Percentiles rank a stretch among this genome's conserved stretches.
Conservation (phyloP, 2,329 filamentous ascomycete genomes). For the Zarea fungicola region DNA sequence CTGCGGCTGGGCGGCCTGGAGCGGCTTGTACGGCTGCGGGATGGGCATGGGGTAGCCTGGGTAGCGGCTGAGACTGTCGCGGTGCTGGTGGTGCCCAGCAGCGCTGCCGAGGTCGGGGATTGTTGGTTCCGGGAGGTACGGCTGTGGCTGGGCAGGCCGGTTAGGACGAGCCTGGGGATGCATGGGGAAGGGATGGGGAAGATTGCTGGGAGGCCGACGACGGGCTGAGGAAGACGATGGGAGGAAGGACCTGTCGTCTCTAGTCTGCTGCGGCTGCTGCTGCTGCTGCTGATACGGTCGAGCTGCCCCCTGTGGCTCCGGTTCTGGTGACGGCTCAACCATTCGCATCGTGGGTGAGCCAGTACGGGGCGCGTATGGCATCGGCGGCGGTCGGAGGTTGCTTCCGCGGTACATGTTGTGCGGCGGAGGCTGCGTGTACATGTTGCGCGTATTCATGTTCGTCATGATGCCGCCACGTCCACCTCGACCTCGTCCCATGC, state of each 20-base stretch:
- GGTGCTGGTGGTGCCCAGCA: background rate
- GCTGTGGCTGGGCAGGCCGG: background rate
- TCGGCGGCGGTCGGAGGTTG: background rate
- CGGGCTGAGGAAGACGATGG: conserved; percentile 12
- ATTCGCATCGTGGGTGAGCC: conserved; percentile 33
- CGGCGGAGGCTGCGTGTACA: conserved; percentile 4
- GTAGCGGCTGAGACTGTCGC: conserved; percentile 2
- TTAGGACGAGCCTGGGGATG: background rate
- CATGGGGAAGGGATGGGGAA: conserved; percentile 12
- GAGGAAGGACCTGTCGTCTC: conserved; percentile 17
- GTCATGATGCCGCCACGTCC: background rate
- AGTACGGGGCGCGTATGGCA: background rate
- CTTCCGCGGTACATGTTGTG: conserved; percentile 19
- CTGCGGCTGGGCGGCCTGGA: background rate
- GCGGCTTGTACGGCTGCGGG: conserved; percentile 5
- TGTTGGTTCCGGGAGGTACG: background rate
- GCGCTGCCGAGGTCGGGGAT: background rate
- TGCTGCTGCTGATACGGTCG: conserved; percentile 17
- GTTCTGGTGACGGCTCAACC: conserved; percentile 30
- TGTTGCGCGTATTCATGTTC: conserved; percentile 5
- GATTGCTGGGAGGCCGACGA: conserved; percentile 9
- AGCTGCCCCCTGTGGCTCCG: conserved; percentile 20
- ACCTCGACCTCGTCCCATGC: background rate
- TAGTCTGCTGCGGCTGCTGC: conserved; percentile 9
- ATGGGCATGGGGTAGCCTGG: conserved; percentile 10